A percentile compares a stretch with the other conserved stretches of the same genome.
These are phyloP conservation scores for Pythium coloratum DNA, from an alignment of 352 stramenopile species.

Conservation along the genomic window DNA sequence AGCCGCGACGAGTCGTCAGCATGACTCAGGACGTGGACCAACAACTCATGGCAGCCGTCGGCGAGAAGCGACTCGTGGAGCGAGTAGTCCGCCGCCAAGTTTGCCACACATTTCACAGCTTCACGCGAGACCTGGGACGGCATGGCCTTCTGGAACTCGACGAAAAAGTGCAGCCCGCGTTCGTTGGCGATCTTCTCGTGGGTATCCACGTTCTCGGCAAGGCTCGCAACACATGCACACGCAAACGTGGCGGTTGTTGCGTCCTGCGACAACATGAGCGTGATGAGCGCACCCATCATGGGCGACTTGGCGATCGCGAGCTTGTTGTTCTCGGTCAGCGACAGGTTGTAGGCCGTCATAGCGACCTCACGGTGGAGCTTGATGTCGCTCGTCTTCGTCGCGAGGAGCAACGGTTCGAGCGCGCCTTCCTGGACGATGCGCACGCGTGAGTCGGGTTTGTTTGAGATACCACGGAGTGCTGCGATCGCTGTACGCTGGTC, in stretches of 20 bases:
- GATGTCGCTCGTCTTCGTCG: constrained; percentile 63
- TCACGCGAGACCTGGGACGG: constrained; percentile 48
- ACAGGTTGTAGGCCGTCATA: constrained; percentile 91
- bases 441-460: constrained; percentile 79
- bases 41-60: constrained; percentile 76
- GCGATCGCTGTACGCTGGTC: constrained; percentile 93
- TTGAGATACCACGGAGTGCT: constrained; percentile 89
- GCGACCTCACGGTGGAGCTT: constrained; percentile 87
- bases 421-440: constrained; percentile 90
- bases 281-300: constrained; percentile 79
- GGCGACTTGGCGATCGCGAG: constrained; percentile 86
- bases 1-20: constrained; percentile 68
- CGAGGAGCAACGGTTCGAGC: constrained; percentile 88
- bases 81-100: constrained; percentile 77
- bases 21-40: constrained; percentile 71
- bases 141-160: constrained; percentile 53
- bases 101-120: constrained; percentile 73
- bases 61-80: constrained; percentile 86
- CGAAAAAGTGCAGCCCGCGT: constrained; percentile 77
- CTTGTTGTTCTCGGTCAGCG: constrained; percentile 95
- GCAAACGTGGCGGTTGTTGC: constrained; percentile 63
- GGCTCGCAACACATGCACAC: constrained; percentile 89
- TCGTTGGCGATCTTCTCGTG: constrained; percentile 80
- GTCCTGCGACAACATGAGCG: constrained; percentile 84
- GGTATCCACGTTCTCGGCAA: constrained; percentile 91